A percentile compares a stretch with the other conserved stretches of the same genome.
Evolutionary conservation across 2,329 filamentous ascomycete genomes (phyloP).

Genomic region (Aspergillus sp.): DNA sequence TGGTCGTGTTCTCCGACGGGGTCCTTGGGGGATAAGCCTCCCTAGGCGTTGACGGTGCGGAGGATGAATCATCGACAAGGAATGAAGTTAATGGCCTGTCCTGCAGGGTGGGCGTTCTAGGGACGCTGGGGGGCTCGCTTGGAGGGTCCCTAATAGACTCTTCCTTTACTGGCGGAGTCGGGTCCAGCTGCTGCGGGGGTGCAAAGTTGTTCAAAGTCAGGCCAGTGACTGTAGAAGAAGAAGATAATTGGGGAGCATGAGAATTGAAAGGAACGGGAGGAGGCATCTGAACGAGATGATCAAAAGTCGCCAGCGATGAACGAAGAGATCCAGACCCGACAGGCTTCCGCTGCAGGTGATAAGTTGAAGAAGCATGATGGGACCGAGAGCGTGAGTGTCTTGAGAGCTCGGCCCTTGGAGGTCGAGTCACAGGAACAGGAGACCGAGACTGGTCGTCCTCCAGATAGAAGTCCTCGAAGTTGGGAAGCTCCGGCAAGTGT

Average conservation of each 20-base stretch:
- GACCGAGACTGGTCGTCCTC: slow-evolving; percentile 23
- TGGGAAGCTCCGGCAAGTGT: slow-evolving; percentile 43
- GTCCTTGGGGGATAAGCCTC: slow-evolving; percentile 8
- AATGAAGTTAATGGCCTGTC: slow-evolving; percentile 24
- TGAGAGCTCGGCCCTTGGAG: slow-evolving; percentile 32
- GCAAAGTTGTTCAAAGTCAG: slow-evolving; percentile 13
- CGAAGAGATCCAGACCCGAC: slow-evolving; percentile 33
- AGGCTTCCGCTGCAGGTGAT: slow-evolving; percentile 37
- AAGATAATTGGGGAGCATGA: slow-evolving; percentile 34
- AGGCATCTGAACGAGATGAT: slow-evolving; percentile 21
- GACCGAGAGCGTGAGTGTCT: slow-evolving; percentile 19
- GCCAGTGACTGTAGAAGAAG: slow-evolving; percentile 12
- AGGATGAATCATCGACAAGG: slow-evolving; percentile 14
- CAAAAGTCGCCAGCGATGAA: slow-evolving; percentile 26
- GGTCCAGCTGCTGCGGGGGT: background rate
- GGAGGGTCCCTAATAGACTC: slow-evolving; percentile 4
- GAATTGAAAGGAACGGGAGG: slow-evolving; percentile 16
- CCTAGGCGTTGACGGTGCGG: background rate
- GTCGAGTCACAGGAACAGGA: slow-evolving; percentile 23
- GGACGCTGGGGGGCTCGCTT: slow-evolving; percentile 8
- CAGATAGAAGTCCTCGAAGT: slow-evolving; percentile 42
- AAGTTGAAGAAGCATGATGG: slow-evolving; percentile 25
- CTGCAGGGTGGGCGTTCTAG: slow-evolving; percentile 24
- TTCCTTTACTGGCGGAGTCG: background rate
- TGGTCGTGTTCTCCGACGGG: slow-evolving; percentile 9